Conservation (phyloP, 768 basidiomycete species). For the Sarcomyxa edulis region DNA sequence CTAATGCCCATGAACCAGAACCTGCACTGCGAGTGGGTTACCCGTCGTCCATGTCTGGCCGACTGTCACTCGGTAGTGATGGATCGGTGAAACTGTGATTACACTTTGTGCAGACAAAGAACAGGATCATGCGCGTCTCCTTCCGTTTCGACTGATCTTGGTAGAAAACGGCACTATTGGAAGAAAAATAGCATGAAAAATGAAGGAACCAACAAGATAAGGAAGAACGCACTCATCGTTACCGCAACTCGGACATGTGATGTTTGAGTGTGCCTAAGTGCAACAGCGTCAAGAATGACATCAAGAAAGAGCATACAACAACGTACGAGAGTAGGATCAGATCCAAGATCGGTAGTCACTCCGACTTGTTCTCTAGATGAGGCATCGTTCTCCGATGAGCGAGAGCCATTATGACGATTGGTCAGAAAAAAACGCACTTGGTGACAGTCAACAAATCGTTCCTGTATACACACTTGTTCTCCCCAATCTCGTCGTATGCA, state of each 20-base stretch:
- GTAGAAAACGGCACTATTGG: constrained; percentile 89
- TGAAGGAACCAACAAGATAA: not conserved
- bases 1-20: too few species aligned
- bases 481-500: constrained; percentile 75
- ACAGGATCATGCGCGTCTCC: constrained; percentile 91
- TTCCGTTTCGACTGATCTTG: constrained; percentile 98
- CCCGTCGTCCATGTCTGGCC: constrained; percentile 6
- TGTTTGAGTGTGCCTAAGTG: constrained; percentile 76
- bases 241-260: constrained; percentile 77
- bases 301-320: constrained; percentile 2
- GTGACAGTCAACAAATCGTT: constrained; percentile 93
- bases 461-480: constrained; percentile 87
- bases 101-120: constrained; percentile 85
- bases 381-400: constrained; percentile 3
- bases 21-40: too few species aligned
- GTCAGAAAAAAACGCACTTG: constrained; percentile 48
- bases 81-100: constrained; percentile 74
- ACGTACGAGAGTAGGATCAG: constrained; percentile 83
- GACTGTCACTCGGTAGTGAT: constrained; percentile 24
- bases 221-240: constrained; percentile 67
- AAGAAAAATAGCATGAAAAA: constrained; percentile 6
- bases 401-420: constrained; percentile 14
- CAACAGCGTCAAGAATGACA: not conserved
- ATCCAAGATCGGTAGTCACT: constrained; percentile 80
- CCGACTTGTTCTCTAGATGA: constrained; percentile 82